Percentiles rank a stretch among this genome's conserved stretches.
Conservation (phyloP, 2,329 filamentous ascomycete genomes). For the Talaromyces piceae region DNA sequence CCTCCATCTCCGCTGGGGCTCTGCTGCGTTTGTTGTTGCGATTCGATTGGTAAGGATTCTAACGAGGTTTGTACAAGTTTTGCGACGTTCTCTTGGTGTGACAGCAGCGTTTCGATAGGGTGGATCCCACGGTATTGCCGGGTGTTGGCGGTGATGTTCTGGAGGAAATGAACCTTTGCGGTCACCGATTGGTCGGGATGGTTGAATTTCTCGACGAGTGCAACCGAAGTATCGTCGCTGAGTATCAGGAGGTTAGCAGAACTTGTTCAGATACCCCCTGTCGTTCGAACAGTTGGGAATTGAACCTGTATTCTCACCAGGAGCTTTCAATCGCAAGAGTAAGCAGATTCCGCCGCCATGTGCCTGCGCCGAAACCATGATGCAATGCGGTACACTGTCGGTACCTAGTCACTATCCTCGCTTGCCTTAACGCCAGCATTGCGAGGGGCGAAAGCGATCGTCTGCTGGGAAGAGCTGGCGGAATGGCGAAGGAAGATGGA, state of each 20-base stretch:
- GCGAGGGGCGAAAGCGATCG: not conserved
- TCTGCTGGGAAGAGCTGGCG: not conserved
- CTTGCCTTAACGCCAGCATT: not conserved
- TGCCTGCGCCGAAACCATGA: not conserved
- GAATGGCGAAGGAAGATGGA: not conserved
- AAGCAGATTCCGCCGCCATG: slow-evolving; percentile 21
- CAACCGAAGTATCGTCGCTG: slow-evolving; percentile 86
- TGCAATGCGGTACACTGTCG: not conserved
- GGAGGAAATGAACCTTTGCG: slow-evolving; percentile 65
- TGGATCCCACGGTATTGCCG: slow-evolving; percentile 69
- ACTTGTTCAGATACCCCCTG: not conserved
- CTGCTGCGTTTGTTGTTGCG: not conserved
- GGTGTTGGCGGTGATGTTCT: slow-evolving; percentile 75
- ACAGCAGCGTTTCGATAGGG: slow-evolving; percentile 65
- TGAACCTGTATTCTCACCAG: slow-evolving; percentile 30
- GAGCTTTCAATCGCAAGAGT: slow-evolving; percentile 43
- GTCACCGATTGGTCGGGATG: slow-evolving; percentile 9
- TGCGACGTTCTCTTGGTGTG: slow-evolving; percentile 66
- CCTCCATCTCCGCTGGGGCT: not conserved
- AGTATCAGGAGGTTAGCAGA: slow-evolving; percentile 3
- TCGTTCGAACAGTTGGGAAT: not conserved
- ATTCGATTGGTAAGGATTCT: slow-evolving; percentile 40
- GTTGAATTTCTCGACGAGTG: slow-evolving; percentile 58
- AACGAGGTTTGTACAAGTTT: slow-evolving; percentile 61
- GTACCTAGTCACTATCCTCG: not conserved